These are phyloP conservation scores for Phaeosphaeriaceae sp. DNA, from an alignment of 2,329 filamentous ascomycete genomes.

Conservation along the genomic window DNA sequence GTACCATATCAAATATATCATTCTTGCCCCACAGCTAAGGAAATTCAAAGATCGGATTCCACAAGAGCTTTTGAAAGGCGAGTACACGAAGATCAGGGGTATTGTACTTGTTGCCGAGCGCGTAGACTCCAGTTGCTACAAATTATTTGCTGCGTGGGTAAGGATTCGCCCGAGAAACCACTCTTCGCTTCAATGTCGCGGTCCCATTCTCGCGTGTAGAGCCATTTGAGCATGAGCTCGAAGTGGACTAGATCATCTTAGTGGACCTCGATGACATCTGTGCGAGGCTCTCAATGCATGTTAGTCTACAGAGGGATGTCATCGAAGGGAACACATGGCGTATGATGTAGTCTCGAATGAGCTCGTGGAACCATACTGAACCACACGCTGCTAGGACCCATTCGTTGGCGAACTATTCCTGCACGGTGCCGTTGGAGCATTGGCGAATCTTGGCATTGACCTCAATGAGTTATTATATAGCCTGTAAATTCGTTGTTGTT, in stretches of 20 bases:
- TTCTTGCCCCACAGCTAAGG: too few relatives aligned
- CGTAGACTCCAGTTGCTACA: constrained; percentile 2
- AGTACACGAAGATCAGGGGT: not conserved
- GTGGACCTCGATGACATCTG: constrained; percentile 8
- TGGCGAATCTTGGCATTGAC: not conserved
- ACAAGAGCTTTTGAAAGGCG: not conserved
- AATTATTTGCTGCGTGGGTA: not conserved
- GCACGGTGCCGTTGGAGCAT: not conserved
- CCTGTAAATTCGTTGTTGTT: not conserved
- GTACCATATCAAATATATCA: not conserved
- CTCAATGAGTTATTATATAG: not conserved
- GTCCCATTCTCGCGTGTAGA: constrained; percentile 7
- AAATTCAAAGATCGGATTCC: not conserved
- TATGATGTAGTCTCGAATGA: not conserved
- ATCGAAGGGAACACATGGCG: too few relatives aligned
- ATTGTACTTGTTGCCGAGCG: constrained; percentile 12
- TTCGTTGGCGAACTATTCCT: not conserved
- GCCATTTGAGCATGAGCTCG: constrained; percentile 11
- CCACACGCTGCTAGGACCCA: not conserved
- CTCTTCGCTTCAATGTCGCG: not conserved
- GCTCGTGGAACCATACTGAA: not conserved
- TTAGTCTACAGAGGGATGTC: not conserved
- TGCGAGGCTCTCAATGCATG: not conserved
- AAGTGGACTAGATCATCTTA: constrained; percentile 11
- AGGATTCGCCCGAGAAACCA: not conserved